Evolutionary conservation across 495 filamentous ascomycete species (phyloP), one percentile per base, ranked within the genome.

Genomic region (Penicillium tannophilum): DNA sequence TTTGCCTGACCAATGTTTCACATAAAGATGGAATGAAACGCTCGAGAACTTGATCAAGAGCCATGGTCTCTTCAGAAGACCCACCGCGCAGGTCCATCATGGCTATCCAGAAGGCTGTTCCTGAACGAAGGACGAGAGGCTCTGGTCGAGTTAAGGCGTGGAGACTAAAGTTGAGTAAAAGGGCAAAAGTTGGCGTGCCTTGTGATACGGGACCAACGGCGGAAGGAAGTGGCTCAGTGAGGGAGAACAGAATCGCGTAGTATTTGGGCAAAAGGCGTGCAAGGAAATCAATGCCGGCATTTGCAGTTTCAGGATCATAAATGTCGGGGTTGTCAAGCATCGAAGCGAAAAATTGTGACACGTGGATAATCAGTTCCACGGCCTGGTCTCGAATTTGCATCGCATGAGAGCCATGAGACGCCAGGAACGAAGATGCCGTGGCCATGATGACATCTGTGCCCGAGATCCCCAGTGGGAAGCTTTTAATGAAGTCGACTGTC

Each of bases 41-140:
- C 11, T 77, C 66, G 60, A 89, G 79, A 31, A 82, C 82, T 17
- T 72, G 72, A 52, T 85, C 72, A 19, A 90, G 69, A 4, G 78
- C 67, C 5, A 61, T 49, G 35, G 80, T 78, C 2, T 85, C 71
- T 17, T 72, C 63, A 1, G 76, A 63, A 31, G 73, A 65, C 28
- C 70, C 75, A 4, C 81, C 58, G 28, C 66, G 70, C 43, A 82
- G 65, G 41, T 76, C 78, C 11, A 75, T 47, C 14, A 78, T 63
- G 59, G 82, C 67, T 63, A 90, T 86, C 92, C 93, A 97, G 63
- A 97, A 93, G 26, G 86, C 81, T 28, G 86, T 84, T 0, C 92
- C 88, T 5, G 90, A 85, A 39, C 82, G 84, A 69, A 97, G 93
- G 1, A 92, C 90, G 33, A 97, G 78, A 0, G 89, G 84, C 36